Percentiles rank a stretch among this genome's conserved stretches.
phyloP scores from a whole-genome alignment of 2,329 filamentous ascomycete genomes.

The Claviceps quebecensis region DNA sequence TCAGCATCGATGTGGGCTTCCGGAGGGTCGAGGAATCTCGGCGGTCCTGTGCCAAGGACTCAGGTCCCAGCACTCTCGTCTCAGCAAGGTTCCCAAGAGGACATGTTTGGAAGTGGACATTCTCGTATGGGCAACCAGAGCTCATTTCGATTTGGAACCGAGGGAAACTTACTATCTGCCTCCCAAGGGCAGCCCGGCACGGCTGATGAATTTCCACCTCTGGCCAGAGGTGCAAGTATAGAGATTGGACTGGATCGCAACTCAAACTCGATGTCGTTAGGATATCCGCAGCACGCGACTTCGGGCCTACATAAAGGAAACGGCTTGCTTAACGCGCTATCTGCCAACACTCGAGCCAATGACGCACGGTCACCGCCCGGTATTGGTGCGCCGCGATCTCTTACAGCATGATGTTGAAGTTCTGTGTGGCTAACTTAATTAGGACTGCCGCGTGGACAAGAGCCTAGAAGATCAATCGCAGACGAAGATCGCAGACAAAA shows the following conservation, averaged over 20 bases:
- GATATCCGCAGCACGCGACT: conserved; percentile 34
- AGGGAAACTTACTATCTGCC: conserved; percentile 26
- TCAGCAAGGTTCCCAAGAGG: conserved; percentile 37
- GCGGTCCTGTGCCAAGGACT: conserved; percentile 35
- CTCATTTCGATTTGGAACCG: conserved; percentile 40
- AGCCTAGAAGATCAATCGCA: conserved; percentile 19
- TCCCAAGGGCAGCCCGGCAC: conserved; percentile 33
- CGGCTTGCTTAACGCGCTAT: conserved; percentile 49
- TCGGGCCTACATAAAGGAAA: conserved; percentile 36
- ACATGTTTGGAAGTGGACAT: conserved; percentile 28
- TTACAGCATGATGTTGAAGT: background rate
- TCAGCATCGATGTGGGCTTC: conserved; percentile 42
- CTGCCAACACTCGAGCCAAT: conserved; percentile 38
- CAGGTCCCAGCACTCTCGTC: conserved; percentile 35
- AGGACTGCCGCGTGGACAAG: conserved; percentile 27
- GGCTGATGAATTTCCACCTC: conserved; percentile 48
- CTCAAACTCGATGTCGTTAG: conserved; percentile 34
- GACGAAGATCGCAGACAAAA: conserved; percentile 29
- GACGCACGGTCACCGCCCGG: conserved; percentile 36
- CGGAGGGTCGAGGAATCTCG: conserved; percentile 33
- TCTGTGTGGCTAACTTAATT: conserved; percentile 10
- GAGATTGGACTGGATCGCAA: conserved; percentile 44
- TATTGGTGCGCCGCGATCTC: conserved; percentile 15
- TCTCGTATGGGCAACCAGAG: conserved; percentile 28
- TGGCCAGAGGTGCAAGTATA: conserved; percentile 42